Conservation (phyloP, 2,329 filamentous ascomycete species). For the Dactylonectria macrodidyma region DNA sequence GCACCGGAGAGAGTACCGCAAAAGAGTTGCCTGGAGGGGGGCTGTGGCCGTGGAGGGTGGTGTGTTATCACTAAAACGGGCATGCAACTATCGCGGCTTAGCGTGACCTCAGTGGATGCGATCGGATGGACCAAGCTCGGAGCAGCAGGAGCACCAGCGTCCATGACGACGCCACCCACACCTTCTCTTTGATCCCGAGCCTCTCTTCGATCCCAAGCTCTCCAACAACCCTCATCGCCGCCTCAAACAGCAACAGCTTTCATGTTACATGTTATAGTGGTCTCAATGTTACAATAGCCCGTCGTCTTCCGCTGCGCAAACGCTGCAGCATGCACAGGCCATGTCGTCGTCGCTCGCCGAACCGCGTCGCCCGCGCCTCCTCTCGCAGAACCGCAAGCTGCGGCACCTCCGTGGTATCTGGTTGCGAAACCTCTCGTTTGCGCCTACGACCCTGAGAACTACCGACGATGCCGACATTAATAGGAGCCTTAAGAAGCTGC, state of each 20-base stretch:
- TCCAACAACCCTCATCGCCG: not conserved
- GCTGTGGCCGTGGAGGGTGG: not conserved
- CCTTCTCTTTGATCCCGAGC: slow-evolving; percentile 7
- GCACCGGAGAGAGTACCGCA: not conserved
- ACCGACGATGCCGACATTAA: slow-evolving; percentile 86
- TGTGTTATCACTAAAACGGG: slow-evolving; percentile 37
- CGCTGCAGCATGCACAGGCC: slow-evolving; percentile 38
- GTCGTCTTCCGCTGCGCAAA: slow-evolving; percentile 30
- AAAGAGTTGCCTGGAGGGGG: not conserved
- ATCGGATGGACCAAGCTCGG: slow-evolving; percentile 30
- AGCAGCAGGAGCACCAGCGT: slow-evolving; percentile 28
- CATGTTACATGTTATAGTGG: too few relatives aligned
- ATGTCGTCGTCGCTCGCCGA: slow-evolving; percentile 57
- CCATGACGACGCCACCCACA: slow-evolving; percentile 37
- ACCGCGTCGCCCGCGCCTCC: slow-evolving; percentile 65
- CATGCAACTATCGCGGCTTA: slow-evolving; percentile 48
- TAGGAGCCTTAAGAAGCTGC: slow-evolving; percentile 77
- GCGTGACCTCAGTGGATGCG: slow-evolving; percentile 27
- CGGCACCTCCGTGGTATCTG: slow-evolving; percentile 91
- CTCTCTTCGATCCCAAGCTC: not conserved
- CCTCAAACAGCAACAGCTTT: slow-evolving; percentile 4
- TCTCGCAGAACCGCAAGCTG: slow-evolving; percentile 86
- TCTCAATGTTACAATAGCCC: slow-evolving; percentile 40
- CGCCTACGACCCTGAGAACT: slow-evolving; percentile 71
- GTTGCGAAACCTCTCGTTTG: slow-evolving; percentile 86